These are phyloP conservation scores for Amphicarpaea edgeworthii DNA, from an alignment of 306 rosid genomes.

Conservation along the genomic window DNA sequence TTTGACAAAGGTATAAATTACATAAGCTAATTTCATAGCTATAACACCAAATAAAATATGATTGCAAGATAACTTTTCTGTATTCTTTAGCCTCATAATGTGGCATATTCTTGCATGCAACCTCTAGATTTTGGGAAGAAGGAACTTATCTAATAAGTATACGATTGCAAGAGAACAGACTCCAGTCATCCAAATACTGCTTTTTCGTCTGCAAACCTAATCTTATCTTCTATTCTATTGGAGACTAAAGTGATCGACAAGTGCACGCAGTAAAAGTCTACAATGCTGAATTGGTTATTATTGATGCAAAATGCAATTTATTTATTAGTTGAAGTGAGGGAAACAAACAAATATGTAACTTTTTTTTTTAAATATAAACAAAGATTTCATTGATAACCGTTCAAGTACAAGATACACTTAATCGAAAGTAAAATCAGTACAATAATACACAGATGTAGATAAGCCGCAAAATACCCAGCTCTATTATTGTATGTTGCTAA, in stretches of 20 bases:
- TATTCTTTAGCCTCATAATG: not conserved
- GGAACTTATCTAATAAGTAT: not conserved
- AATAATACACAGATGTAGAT: too few relatives aligned
- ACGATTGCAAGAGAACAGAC: not conserved
- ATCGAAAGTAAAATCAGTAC: too few relatives aligned
- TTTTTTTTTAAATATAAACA: too few relatives aligned
- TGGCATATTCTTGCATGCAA: constrained; percentile 9
- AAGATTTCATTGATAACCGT: too few relatives aligned
- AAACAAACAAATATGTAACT: not conserved
- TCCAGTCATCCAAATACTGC: constrained; percentile 27
- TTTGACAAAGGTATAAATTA: too few relatives aligned
- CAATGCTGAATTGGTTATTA: not conserved
- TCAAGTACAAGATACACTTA: too few relatives aligned
- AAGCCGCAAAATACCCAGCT: too few relatives aligned
- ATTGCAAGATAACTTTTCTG: too few relatives aligned
- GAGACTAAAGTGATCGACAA: not conserved
- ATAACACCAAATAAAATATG: too few relatives aligned
- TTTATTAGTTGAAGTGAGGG: not conserved
- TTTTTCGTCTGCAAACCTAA: constrained; percentile 27
- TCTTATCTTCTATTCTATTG: not conserved
- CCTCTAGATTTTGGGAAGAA: constrained; percentile 32
- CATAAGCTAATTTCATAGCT: too few relatives aligned
- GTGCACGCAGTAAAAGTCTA: not conserved
- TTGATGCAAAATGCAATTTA: constrained; percentile 3
- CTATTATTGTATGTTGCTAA: too few relatives aligned